Percentiles rank a stretch among this genome's conserved stretches.
These are phyloP conservation scores for Phytophthora macrochlamydospora DNA, from an alignment of 352 stramenopile genomes.

Conservation along the genomic window DNA sequence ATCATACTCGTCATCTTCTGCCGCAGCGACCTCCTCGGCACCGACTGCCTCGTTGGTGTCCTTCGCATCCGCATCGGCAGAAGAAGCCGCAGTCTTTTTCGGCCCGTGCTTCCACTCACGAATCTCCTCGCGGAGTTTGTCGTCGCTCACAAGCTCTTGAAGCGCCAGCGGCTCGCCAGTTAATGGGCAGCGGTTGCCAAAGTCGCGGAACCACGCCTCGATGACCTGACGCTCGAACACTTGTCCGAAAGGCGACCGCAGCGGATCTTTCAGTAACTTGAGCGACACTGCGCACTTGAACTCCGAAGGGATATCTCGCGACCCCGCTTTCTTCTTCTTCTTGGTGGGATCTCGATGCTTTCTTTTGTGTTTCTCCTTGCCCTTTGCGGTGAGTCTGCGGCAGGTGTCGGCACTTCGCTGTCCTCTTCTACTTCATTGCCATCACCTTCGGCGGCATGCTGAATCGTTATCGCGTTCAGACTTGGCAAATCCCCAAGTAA, in stretches of 20 bases:
- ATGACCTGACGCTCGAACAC: constrained; percentile 81
- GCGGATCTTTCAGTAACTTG: constrained; percentile 69
- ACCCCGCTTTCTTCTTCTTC: constrained; percentile 35
- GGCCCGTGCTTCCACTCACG: constrained; percentile 65
- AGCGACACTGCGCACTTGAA: constrained; percentile 82
- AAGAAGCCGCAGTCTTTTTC: constrained; percentile 13
- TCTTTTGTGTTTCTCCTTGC: constrained; percentile 28
- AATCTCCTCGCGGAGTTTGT: constrained; percentile 64
- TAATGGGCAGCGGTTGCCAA: constrained; percentile 80
- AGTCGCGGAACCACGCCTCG: constrained; percentile 83
- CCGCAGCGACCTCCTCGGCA: constrained; percentile 4
- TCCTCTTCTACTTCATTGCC: constrained; percentile 40
- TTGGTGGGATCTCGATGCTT: constrained; percentile 32
- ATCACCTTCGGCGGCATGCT: constrained; percentile 41
- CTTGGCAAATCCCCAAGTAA: constrained; percentile 77
- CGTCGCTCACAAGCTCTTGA: constrained; percentile 53
- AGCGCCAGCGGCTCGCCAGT: constrained; percentile 70
- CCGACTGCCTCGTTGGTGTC: neutral
- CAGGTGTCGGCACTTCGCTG: constrained; percentile 30
- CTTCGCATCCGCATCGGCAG: constrained; percentile 3
- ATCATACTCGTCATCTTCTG: constrained; percentile 30
- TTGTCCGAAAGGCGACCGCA: constrained; percentile 79
- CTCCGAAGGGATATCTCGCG: constrained; percentile 44
- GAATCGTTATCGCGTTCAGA: constrained; percentile 67
- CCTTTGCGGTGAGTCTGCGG: constrained; percentile 13